Evolutionary conservation across 2,329 filamentous ascomycete species (phyloP), one percentile per base, ranked within the genome.

Genomic region (Penicillium sp.): DNA sequence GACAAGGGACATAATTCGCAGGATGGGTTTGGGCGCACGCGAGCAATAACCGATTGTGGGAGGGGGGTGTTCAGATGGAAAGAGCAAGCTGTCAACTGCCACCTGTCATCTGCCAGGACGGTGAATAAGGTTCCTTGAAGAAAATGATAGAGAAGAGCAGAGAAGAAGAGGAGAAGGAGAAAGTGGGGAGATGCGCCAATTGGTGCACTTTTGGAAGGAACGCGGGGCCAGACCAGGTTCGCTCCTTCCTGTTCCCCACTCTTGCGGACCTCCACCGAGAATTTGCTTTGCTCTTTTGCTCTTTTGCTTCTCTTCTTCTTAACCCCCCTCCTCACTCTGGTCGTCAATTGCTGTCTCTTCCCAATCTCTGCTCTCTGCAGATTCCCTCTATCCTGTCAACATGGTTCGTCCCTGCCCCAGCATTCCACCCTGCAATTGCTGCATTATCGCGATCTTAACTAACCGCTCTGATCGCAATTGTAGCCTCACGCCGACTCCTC

Each of bases 401-500:
- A 43, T 43, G 39, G 39, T 43, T 18, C 13, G 39, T 43, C 23
- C 19, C 39, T 43, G 23, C 11, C n/a, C n/a, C n/a, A n/a, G n/a
- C 23, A 28, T 28, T 28, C 23, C 23, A 10, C n/a, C 14, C 26
- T 8, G 3, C 40, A 14, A 28, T 2, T 28, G 40, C 40, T 8
- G 16, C 37, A 26, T 3, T 37, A 49, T 55, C 47, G 18, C 33
- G 37, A 43, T 43, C 39, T 24, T 3, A 7, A 34, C 13, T 21
- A 34, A 16, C 26, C 18, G 11, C 21, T n/a, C 40, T 14, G 18
- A 51, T 55, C 28, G 33, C 28, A 39, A 19, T 24, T 23, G 7
- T 52, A 79, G 78, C 75, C 75, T 53, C 78, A 80, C 71, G 78
- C 77, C 54, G 77, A 79, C 62, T 69, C 76, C 19, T 75, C 78